Evolutionary conservation across 228 moss, liverwort and hornwort genomes (phyloP), one percentile per base, ranked within the genome.

Genomic region (Sphagnum fallax): DNA sequence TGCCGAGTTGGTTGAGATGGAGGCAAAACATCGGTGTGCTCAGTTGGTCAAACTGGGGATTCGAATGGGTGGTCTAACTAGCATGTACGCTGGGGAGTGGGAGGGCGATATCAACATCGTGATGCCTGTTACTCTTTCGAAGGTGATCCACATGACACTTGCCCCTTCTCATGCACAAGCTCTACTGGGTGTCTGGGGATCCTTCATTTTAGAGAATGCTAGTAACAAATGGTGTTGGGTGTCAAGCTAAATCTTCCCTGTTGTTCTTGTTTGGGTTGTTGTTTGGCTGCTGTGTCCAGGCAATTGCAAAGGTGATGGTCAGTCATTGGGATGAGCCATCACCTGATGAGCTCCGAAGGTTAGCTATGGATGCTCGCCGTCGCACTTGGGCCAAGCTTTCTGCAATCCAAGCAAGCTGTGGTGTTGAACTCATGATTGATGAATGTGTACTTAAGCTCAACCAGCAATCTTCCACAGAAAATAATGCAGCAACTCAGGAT

Each of bases 71-170:
- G 88, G 88, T 10, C 67, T 82, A 50, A 67, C 80, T 52, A 85
- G 75, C 50, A 77, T 80, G 49, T 85, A 73, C 58, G 64, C 74
- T 70, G 78, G 80, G 65, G 71, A 78, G 63, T 88, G 88, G 85
- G 85, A 85, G 72, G 88, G 88, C 5, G 85, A 88, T 57, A 80
- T 88, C 70, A 88, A 81, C 62, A 80, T 88, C 62, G 79, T 76
- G 50, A 71, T 88, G 72, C 84, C 88, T 10, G 57, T 82, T 50
- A 78, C 82, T 11, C 71, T 85, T 71, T 64, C 49, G 67, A 78
- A 85, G 84, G 88, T 88, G 32, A 2, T 32, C 32, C 32, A 32
- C 32, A 32, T 32, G 32, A 32, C 32, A 32, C 32, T 32, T 32
- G 32, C 2, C 32, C 32, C 32, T 32, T 32, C 32, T 32, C 32